Base-by-base conservation (phyloP, 2,329 filamentous ascomycete species). In the Aphanoascus verrucosus region DNA sequence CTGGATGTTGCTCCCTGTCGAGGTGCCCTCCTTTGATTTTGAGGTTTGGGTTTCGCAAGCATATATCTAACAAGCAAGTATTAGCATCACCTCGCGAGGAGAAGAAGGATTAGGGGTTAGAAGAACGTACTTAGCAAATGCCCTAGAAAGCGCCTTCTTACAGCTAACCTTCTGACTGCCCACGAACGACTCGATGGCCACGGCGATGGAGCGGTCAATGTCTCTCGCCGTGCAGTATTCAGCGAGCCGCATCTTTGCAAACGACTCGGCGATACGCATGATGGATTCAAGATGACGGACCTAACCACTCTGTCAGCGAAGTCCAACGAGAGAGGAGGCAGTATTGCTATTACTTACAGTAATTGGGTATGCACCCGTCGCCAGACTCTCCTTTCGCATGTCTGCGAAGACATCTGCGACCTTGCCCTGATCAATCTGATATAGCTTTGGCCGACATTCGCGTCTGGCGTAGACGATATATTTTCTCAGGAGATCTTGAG, bases 341-440 rank as follows among this genome's bases (percentile, higher is more conserved):
- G 46, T 65, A 14, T 49, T 50, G 53, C 57, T 35, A 56, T 58
- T 6, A 23, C 87, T 74, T 78, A 97, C 93, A 23, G 93, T 98
- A 58, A 98, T 98, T 3, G 93, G 93, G 69, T 97, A 98, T 19
- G 91, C 93, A 19, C 93, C 93, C 20, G 93, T 98, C 1, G 90
- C 90, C 57, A 96, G 74, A 20, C 85, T 90, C 71, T 98, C 93
- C 61, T 89, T 79, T 61, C 93, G 79, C 91, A 98, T 97, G 66
- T 98, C 93, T 28, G 90, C 87, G 67, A 97, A 98, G 7, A 98
- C 76, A 49, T 91, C 80, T 1, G 93, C 87, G 32, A 98, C 82
- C 75, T 98, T 98, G 72, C 97, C 93, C 68, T 96, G 88, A 61
- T 98, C 93, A 70, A 98, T 94, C 67, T 97, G 88, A 68, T 96